Evolutionary conservation across 2,329 filamentous ascomycete genomes (phyloP), one percentile per base, ranked within the genome.

Genomic region (Colletotrichum nymphaeae): DNA sequence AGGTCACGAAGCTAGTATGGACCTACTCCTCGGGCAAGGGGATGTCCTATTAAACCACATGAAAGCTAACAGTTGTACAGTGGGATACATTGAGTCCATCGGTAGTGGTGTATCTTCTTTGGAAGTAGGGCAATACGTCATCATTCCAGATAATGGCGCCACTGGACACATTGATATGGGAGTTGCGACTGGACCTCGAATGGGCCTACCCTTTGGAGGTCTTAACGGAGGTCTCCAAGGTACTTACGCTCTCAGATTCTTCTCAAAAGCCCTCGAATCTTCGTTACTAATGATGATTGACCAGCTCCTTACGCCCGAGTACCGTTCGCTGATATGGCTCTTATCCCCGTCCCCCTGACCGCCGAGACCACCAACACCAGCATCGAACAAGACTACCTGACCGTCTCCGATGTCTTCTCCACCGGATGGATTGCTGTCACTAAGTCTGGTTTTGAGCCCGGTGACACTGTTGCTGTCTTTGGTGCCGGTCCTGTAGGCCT

Each of bases 311-410:
- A 90, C 72, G 82, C 93, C 24, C 85, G 90, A 3, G 88, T 93
- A 1, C 91, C 91, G 0, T 92, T 89, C 73, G 91, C 91, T 0
- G 91, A 93, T 77, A 92, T 92, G 81, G 92, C 92, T 73, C 88
- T 88, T 4, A 80, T 93, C 28, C 87, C 87, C 63, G 81, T 93
- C 1, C 91, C 91, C 1, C 6, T 49, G 7, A 63, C 22, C 12
- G 12, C 28, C 14, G 6, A 49, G 5, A 59, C 64, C 11, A 52
- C 49, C 49, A 90, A 89, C 0, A 89, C 83, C 14, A 88, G 91
- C 73, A 83, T 90, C 59, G 91, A 93, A 77, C 84, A 86, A 0
- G 90, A 92, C 75, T 92, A 90, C 75, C 87, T 88, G 65, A 78
- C 86, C 4, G 78, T 86, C 0, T 83, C 84, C 22, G 83, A 82